phyloP scores from a whole-genome alignment of 805 yeast species.

The Candida insectorum region DNA sequence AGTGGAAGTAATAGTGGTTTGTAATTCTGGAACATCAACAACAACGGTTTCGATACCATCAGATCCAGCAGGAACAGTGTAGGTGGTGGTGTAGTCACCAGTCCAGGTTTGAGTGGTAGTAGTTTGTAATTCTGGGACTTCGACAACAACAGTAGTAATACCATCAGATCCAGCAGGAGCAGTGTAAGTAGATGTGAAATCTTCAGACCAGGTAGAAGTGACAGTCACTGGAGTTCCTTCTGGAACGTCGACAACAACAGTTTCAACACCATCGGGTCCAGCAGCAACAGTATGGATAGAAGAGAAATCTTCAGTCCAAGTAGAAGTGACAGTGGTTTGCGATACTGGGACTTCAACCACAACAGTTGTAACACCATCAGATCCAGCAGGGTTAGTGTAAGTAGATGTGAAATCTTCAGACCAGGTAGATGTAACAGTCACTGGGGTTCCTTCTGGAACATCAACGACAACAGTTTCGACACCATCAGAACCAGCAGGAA shows the following conservation, averaged over 20 bases:
- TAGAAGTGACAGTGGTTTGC: constrained; percentile 9
- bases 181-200: constrained; percentile 13
- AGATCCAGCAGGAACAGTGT: constrained; percentile 9
- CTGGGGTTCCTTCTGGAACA: too few relatives aligned
- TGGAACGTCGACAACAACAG: constrained; percentile 21
- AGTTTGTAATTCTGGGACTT: constrained; percentile 11
- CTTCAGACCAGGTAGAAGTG: constrained; percentile 14
- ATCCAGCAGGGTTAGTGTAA: too few relatives aligned
- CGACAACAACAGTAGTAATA: constrained; percentile 16
- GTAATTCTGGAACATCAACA: constrained; percentile 12
- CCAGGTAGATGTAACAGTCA: neutral
- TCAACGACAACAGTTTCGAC: constrained; percentile 11
- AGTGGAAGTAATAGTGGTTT: constrained; percentile 8
- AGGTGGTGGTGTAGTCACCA: constrained; percentile 8
- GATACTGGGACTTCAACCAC: constrained; percentile 16
- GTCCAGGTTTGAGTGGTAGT: constrained; percentile 12
- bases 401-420: too few relatives aligned
- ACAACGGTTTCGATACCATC: constrained; percentile 9
- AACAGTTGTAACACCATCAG: neutral
- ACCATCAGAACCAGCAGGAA: constrained; percentile 13
- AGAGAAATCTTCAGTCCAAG: constrained; percentile 8
- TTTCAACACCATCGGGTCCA: constrained; percentile 16
- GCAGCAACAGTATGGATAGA: constrained; percentile 4
- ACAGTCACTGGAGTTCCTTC: constrained; percentile 14
- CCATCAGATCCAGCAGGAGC: constrained; percentile 17